phyloP scores from a whole-genome alignment of 495 filamentous ascomycete genomes.

The Xylaria acuta region DNA sequence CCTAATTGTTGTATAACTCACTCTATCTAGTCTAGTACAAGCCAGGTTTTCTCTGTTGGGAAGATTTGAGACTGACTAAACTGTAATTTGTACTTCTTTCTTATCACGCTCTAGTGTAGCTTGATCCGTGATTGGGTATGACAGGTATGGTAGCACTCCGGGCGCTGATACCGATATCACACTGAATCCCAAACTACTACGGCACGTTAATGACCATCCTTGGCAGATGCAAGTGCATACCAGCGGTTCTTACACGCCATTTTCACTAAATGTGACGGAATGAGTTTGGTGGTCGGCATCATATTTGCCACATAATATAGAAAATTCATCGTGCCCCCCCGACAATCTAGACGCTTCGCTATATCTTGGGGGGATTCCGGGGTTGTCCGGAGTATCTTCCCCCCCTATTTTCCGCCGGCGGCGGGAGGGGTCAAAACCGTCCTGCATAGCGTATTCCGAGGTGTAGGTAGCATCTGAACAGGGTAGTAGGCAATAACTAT shows the following conservation, averaged over 20 bases:
- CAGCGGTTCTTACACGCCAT: background rate
- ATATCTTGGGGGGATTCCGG: background rate
- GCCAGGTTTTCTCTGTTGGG: background rate
- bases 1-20: background rate
- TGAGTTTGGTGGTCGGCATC: background rate
- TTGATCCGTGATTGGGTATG: background rate
- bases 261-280: background rate
- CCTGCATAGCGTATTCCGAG: background rate
- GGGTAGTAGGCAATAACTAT: slow-evolving; percentile 6
- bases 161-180: background rate
- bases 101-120: background rate
- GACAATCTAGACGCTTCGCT: background rate
- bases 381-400: slow-evolving; percentile 4
- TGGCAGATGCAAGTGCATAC: background rate
- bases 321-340: background rate
- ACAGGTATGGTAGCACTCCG: background rate
- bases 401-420: background rate
- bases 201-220: background rate
- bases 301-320: slow-evolving; percentile 1
- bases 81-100: background rate
- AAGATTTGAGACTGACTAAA: background rate
- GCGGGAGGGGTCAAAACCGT: background rate
- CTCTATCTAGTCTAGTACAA: background rate
- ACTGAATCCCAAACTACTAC: background rate
- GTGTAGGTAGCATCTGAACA: slow-evolving; percentile 7